Conservation (phyloP, 1,284 basidiomycete species). For the Ceratobasidium sp. region DNA sequence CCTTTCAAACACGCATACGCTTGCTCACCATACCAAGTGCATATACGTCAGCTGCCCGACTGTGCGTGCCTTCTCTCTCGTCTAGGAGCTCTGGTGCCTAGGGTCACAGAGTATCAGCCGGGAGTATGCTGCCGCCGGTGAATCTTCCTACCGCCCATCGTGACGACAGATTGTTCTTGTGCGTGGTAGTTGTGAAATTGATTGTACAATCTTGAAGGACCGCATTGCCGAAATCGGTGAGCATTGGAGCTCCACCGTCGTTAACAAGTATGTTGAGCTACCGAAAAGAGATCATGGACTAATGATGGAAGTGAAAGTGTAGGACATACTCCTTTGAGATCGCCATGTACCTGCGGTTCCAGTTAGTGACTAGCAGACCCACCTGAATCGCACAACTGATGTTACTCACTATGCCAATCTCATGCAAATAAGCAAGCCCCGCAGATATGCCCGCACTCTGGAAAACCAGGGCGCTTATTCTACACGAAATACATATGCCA, state of each 20-base stretch:
- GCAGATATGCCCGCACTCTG: neutral
- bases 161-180: neutral
- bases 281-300: neutral
- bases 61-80: neutral
- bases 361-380: neutral
- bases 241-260: neutral
- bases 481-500: neutral
- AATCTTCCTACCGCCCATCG: neutral
- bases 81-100: neutral
- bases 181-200: neutral
- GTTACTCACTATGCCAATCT: neutral
- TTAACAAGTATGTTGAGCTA: constrained; percentile 10
- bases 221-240: constrained; percentile 17
- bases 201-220: constrained; percentile 1
- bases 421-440: constrained; percentile 3
- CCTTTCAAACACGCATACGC: neutral
- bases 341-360: neutral
- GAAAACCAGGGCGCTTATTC: neutral
- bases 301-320: neutral
- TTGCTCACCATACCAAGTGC: constrained; percentile 7
- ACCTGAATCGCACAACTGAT: no score
- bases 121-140: no score
- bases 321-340: constrained; percentile 9
- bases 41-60: constrained; percentile 6
- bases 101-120: neutral